Percentiles rank a stretch among this genome's conserved stretches.
Conservation (phyloP, 2,329 filamentous ascomycete genomes). For the Aspergillus uvarum region DNA sequence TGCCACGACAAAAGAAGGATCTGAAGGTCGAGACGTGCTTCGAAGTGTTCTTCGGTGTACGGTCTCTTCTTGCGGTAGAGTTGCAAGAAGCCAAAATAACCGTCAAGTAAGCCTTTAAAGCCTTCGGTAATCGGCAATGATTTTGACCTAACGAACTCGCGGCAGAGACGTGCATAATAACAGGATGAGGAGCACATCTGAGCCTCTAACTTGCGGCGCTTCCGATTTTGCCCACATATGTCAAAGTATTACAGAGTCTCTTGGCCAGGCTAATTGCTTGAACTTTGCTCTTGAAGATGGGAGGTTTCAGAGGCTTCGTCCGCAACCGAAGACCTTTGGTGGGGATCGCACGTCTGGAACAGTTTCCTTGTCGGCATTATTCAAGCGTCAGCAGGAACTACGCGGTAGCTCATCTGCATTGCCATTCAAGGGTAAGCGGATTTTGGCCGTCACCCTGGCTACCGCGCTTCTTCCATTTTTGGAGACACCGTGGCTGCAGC, state of each 20-base stretch:
- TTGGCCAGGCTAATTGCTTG: constrained; percentile 15
- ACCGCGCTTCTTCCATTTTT: constrained; percentile 14
- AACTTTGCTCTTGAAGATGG: constrained; percentile 13
- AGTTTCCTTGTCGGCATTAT: constrained; percentile 16
- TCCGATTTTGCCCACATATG: constrained; percentile 15
- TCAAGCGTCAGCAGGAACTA: constrained; percentile 15
- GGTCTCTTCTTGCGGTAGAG: constrained; percentile 10
- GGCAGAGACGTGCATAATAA: constrained; percentile 1
- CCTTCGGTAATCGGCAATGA: constrained; percentile 1
- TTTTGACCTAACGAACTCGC: not conserved
- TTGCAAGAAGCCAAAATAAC: constrained; percentile 18
- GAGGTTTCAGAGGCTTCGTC: constrained; percentile 13
- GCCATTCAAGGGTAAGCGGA: constrained; percentile 15
- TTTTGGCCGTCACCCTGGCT: constrained; percentile 14
- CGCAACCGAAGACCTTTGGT: constrained; percentile 15
- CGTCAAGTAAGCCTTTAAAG: constrained; percentile 13
- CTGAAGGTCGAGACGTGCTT: constrained; percentile 9
- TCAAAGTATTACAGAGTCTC: constrained; percentile 15
- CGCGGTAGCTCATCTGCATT: constrained; percentile 8
- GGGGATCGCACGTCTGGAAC: constrained; percentile 5
- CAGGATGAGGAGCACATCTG: constrained; percentile 6
- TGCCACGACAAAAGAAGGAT: constrained; percentile 9
- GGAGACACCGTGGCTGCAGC: constrained; percentile 15
- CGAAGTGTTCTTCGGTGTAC: constrained; percentile 16
- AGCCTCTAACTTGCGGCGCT: not conserved